Evolutionary conservation across 305 asterid species (phyloP).

Genomic region (Fraxinus xanthoxyloides): DNA sequence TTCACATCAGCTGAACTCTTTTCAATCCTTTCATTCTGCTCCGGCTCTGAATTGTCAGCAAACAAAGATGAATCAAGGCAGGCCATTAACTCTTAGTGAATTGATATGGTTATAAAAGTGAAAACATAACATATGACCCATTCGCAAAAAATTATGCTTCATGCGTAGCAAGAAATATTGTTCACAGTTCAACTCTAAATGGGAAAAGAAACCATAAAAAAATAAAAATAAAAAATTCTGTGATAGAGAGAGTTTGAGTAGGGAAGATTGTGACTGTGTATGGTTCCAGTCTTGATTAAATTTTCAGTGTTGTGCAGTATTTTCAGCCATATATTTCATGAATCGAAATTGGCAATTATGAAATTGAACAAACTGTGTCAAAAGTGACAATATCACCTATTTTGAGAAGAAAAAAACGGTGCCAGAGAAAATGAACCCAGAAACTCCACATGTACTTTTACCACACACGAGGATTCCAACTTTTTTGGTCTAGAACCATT

Average conservation of each 20-base stretch:
- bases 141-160: not conserved
- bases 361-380: not conserved
- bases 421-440: not conserved
- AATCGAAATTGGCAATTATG: not conserved
- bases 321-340: not conserved
- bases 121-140: not conserved
- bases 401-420: not conserved
- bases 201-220: not conserved
- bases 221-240: not conserved
- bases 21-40: slow-evolving; percentile 33
- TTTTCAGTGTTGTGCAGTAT: not conserved
- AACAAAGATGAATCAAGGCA: slow-evolving; percentile 20
- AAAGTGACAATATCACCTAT: not conserved
- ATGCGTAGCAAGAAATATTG: not conserved
- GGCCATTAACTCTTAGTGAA: not conserved
- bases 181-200: not conserved
- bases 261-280: not conserved
- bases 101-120: not conserved
- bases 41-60: slow-evolving; percentile 44
- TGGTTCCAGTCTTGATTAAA: not conserved
- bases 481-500: not conserved
- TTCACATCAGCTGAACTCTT: slow-evolving; percentile 40
- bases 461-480: not conserved
- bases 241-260: not conserved
- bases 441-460: not conserved